A percentile compares a stretch with the other conserved stretches of the same genome.
These are phyloP conservation scores for Metschnikowia reukaufii DNA, from an alignment of 805 yeast genomes.

Conservation along the genomic window DNA sequence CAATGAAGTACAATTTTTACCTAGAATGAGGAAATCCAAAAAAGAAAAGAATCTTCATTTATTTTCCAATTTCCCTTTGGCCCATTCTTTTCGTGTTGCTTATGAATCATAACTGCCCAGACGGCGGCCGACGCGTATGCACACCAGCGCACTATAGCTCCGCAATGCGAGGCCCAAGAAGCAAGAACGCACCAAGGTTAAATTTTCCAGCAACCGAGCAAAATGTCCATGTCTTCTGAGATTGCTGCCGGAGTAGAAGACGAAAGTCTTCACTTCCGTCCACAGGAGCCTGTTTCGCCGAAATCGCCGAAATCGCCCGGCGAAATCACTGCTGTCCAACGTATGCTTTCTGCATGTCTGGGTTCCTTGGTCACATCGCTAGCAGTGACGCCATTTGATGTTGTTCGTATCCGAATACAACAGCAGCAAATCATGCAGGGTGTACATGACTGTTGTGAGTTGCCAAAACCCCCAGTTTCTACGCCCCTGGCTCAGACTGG, in stretches of 20 bases:
- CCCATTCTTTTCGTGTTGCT: too few relatives aligned
- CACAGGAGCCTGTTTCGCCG: neutral
- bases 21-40: too few relatives aligned
- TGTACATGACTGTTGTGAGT: constrained; percentile 27
- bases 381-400: constrained; percentile 80
- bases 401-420: constrained; percentile 71
- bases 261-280: constrained; percentile 19
- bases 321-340: constrained; percentile 51
- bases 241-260: constrained; percentile 43
- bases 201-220: too few relatives aligned
- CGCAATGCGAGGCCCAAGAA: neutral
- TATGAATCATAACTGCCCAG: too few relatives aligned
- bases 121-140: too few relatives aligned
- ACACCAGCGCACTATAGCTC: constrained; percentile 9
- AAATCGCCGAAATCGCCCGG: constrained; percentile 7
- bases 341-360: constrained; percentile 77
- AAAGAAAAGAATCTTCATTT: too few relatives aligned
- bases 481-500: neutral
- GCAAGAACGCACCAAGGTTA: neutral
- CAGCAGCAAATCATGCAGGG: constrained; percentile 63
- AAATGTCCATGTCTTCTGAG: constrained; percentile 42
- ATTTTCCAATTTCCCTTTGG: too few relatives aligned
- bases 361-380: constrained; percentile 74
- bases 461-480: neutral
- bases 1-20: too few relatives aligned